Evolutionary conservation across 441 rosid species (phyloP), one percentile per base, ranked within the genome.

Genomic region (Erodium texanum): DNA sequence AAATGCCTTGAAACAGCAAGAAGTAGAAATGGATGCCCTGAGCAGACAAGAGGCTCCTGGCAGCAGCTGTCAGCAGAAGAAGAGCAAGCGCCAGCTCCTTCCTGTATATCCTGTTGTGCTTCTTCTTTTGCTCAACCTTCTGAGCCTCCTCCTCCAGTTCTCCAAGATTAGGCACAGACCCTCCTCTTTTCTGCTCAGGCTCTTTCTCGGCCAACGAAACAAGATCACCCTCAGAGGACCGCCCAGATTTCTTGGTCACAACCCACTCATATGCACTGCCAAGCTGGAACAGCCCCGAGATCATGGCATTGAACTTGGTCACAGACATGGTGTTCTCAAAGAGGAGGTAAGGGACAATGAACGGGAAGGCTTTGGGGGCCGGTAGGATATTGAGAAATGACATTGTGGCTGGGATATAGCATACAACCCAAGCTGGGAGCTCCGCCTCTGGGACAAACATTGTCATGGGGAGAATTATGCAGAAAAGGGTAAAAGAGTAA

Each of bases 1-100:
- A 66, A n/a, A 72, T n/a, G 16, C 75, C 75, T 52, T 72, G 75
- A 52, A 72, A 72, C 45, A 72, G 70, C 67, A 72, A 61, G 75
- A 72, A 72, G 66, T 72, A 72, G 38, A 72, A 72, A 23, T 72
- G 75, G 12, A 72, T 38, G 18, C 75, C 75, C 59, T 72, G 75
- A 38, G 70, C 75, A 0, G 70, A 66, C 38, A 72, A 64, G 48
- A 72, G 62, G 66, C 75, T 72, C 20, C 75, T 67, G 15, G 70
- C 75, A 0, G 70, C 45, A 38, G 75, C 75, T 2, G 75, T 72
- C 27, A 72, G 67, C 22, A 72, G 70, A 24, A 72, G 69, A 45
- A 67, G 59, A 18, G 75, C 75, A 12, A 72, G 56, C 15, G 66
- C 12, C 11, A 72, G 70, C 67, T 72, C 75, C 62, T 72, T 72